Base-by-base conservation (phyloP, 2,329 filamentous ascomycete species). In the Trichoderma polysporum region DNA sequence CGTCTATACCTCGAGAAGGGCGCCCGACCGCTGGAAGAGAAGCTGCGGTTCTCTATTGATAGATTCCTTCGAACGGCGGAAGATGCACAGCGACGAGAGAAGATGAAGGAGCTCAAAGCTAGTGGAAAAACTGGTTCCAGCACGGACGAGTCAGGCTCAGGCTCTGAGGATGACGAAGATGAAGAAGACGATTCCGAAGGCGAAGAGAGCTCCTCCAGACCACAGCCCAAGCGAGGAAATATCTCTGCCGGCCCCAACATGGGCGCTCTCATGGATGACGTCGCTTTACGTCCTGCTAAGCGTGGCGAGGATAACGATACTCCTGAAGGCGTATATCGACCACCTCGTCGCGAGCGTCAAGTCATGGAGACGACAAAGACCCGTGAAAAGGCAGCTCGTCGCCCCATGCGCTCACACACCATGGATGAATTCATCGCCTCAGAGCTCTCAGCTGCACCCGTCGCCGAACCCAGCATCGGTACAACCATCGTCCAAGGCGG, bases 1-100 rank as follows among this genome's bases (percentile, higher is more conserved):
- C 88, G 94, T n/a, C 84, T 97, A 0, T 98, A 96, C 76, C 83
- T 99, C 1, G 96, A 99, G 75, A 93, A 93, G 76, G 96, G 95
- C 71, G 91, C 97, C 3, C 88, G 92, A 17, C 95, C 95, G 0
- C 81, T 98, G 17, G 96, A 99, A 79, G 90, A 91, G 71, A 91
- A 94, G 73, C 81, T 99, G 69, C 94, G 93, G 71, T 99, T 97
- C 79, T 94, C 97, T 76, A 93, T 99, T 74, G 94, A 98, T 78
- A 95, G 97, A 76, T 93, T 97, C 29, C 84, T 99, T 22, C 91
- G 93, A 70, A 92, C 93, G 0, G 93, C 93, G 39, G 91, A 97
- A 69, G 90, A 94, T 71, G 85, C 87, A 4, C 85, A 89, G 69
- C 82, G 79, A 73, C 58, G 80, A 74, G 78, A 77, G 3, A 79